These are phyloP conservation scores for Yarrowia bubula DNA, from an alignment of 805 yeast species.

Conservation along the genomic window DNA sequence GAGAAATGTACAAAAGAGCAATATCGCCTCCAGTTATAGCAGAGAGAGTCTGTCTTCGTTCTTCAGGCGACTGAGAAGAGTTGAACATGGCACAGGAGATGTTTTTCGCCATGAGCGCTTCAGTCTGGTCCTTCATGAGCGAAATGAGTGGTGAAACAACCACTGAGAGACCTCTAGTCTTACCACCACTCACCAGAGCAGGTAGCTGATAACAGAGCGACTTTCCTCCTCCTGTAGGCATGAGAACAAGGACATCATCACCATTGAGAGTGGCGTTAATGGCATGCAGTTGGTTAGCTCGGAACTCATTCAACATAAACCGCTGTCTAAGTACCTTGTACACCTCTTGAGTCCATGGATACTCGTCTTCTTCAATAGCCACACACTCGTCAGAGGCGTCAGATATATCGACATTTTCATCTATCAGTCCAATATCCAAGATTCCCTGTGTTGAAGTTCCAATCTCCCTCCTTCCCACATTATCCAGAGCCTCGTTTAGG, in stretches of 20 bases:
- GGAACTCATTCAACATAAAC: conserved; percentile 65
- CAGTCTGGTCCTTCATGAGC: conserved; percentile 96
- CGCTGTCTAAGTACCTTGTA: conserved; percentile 52
- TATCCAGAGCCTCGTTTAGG: not conserved
- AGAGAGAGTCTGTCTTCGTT: conserved; percentile 60
- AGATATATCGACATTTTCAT: not conserved
- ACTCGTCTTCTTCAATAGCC: conserved; percentile 25
- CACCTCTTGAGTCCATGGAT: conserved; percentile 70
- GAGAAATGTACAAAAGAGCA: conserved; percentile 82
- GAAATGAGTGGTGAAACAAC: conserved; percentile 95
- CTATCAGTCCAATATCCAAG: not conserved
- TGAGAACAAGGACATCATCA: conserved; percentile 84
- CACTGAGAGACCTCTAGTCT: conserved; percentile 77
- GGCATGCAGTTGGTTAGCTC: conserved; percentile 85
- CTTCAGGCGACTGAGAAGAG: conserved; percentile 66
- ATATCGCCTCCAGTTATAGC: conserved; percentile 63
- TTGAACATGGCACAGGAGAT: conserved; percentile 86
- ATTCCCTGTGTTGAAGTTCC: conserved; percentile 13
- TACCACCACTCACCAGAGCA: conserved; percentile 74
- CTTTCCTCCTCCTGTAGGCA: conserved; percentile 99
- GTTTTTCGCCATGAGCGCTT: conserved; percentile 62
- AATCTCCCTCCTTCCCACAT: not conserved
- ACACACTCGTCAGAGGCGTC: not conserved
- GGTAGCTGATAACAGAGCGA: conserved; percentile 95
- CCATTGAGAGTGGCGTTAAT: conserved; percentile 72